phyloP scores from a whole-genome alignment of 2,329 filamentous ascomycete species.

The Sporothrix brasiliensis region DNA sequence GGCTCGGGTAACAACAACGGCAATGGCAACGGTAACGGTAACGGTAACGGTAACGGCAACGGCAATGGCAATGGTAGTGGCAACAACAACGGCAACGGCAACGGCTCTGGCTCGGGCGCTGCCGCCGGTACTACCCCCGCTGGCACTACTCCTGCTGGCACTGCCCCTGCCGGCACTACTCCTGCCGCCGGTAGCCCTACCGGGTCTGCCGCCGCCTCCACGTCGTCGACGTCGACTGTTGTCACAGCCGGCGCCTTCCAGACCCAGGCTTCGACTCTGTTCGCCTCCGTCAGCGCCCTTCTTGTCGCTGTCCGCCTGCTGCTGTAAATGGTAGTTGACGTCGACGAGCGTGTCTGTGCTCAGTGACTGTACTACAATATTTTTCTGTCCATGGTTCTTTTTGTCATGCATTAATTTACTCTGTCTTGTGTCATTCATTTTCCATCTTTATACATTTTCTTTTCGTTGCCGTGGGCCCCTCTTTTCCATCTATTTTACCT shows the following conservation, averaged over 20 bases:
- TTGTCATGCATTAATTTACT: neutral
- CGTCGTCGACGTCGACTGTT: neutral
- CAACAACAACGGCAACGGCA: neutral
- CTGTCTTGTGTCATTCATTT: neutral
- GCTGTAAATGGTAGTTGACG: neutral
- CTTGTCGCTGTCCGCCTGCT: constrained; percentile 8
- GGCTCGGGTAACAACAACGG: neutral
- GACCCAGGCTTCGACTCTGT: constrained; percentile 13
- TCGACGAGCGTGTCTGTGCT: too few relatives aligned
- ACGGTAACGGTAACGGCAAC: neutral
- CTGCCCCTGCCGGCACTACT: neutral
- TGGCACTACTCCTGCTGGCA: neutral
- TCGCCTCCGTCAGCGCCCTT: constrained; percentile 1
- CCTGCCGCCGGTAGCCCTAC: neutral
- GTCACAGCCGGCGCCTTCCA: constrained; percentile 24
- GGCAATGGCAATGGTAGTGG: neutral
- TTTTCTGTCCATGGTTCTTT: neutral
- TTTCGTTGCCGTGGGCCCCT: constrained; percentile 12
- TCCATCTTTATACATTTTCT: neutral
- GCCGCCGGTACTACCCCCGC: neutral
- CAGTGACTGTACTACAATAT: neutral
- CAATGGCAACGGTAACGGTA: neutral
- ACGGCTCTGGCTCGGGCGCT: neutral
- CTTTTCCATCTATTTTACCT: neutral
- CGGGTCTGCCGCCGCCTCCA: neutral